phyloP scores from a whole-genome alignment of 805 yeast species.

The Citeromyces matritensis region DNA sequence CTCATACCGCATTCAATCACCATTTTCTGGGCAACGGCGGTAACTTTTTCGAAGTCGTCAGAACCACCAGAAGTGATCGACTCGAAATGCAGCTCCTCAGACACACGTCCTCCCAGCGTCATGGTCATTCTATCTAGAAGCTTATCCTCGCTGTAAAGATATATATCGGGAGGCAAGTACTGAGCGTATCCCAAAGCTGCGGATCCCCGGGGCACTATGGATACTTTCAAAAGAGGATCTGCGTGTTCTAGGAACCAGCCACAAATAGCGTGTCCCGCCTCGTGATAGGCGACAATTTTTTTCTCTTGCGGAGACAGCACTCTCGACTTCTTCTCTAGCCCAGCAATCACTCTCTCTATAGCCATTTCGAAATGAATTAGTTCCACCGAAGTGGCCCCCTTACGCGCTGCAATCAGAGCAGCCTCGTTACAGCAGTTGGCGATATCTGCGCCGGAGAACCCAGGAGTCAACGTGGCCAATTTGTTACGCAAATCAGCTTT shows the following conservation, averaged over 20 bases:
- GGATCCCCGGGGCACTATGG: constrained; percentile 93
- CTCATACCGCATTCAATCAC: constrained; percentile 91
- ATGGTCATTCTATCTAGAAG: constrained; percentile 84
- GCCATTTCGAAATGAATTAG: constrained; percentile 85
- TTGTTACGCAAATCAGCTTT: constrained; percentile 61
- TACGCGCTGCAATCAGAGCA: constrained; percentile 91
- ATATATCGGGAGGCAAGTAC: constrained; percentile 87
- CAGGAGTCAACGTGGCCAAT: constrained; percentile 92
- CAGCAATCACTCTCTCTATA: constrained; percentile 94
- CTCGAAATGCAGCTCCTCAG: constrained; percentile 84
- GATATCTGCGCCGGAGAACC: constrained; percentile 96
- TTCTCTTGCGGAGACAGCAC: constrained; percentile 78
- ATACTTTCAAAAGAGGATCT: constrained; percentile 88
- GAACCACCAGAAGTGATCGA: constrained; percentile 95
- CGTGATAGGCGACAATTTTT: constrained; percentile 88
- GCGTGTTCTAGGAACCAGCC: constrained; percentile 92
- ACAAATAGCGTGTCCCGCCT: constrained; percentile 97
- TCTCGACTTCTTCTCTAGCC: constrained; percentile 81
- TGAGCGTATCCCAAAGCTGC: constrained; percentile 98
- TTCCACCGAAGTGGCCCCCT: constrained; percentile 52
- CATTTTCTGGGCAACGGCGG: constrained; percentile 88
- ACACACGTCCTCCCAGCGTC: constrained; percentile 95
- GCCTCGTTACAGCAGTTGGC: constrained; percentile 97
- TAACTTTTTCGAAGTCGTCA: constrained; percentile 93
- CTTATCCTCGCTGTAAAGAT: constrained; percentile 63